Evolutionary conservation across 805 yeast species (phyloP).

Genomic region (Kodamaea jinghongensis): DNA sequence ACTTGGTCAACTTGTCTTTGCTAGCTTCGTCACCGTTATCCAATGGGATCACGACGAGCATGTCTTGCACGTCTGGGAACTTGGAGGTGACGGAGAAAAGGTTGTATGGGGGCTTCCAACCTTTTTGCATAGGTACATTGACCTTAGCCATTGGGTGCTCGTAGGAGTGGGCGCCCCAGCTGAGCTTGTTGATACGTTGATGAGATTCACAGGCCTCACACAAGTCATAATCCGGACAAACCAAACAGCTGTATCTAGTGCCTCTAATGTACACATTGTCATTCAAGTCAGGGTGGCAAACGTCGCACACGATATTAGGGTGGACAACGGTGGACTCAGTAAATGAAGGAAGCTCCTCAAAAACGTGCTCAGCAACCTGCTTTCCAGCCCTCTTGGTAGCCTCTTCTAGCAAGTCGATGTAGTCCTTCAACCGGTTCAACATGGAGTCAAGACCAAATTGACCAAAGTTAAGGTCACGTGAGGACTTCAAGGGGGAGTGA

Average conservation of each 20-base stretch:
- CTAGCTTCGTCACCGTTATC: slow-evolving; percentile 15
- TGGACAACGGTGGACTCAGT: slow-evolving; percentile 17
- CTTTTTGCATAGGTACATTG: slow-evolving; percentile 5
- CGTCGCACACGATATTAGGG: slow-evolving; percentile 30
- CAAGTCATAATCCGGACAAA: slow-evolving; percentile 53
- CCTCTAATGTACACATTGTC: slow-evolving; percentile 39
- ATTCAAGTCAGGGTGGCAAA: slow-evolving; percentile 26
- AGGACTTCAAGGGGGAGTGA: slow-evolving; percentile 9
- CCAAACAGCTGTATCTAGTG: slow-evolving; percentile 47
- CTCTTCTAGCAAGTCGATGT: slow-evolving; percentile 2
- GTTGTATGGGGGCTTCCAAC: not conserved
- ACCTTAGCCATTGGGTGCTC: slow-evolving; percentile 33
- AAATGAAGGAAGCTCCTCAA: slow-evolving; percentile 1
- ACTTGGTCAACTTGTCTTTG: slow-evolving; percentile 4
- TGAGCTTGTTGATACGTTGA: slow-evolving; percentile 12
- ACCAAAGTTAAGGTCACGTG: not conserved
- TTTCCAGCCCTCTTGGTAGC: not conserved
- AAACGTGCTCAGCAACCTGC: not conserved
- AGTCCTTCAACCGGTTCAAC: slow-evolving; percentile 4
- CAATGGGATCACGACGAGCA: slow-evolving; percentile 26
- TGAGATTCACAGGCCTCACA: slow-evolving; percentile 39
- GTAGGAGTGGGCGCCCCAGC: slow-evolving; percentile 20
- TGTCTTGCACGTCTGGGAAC: slow-evolving; percentile 12
- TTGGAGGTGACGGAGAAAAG: not conserved
- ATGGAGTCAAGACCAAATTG: slow-evolving; percentile 1